Conservation (phyloP, 306 rosid species). For the Urtica urens region DNA sequence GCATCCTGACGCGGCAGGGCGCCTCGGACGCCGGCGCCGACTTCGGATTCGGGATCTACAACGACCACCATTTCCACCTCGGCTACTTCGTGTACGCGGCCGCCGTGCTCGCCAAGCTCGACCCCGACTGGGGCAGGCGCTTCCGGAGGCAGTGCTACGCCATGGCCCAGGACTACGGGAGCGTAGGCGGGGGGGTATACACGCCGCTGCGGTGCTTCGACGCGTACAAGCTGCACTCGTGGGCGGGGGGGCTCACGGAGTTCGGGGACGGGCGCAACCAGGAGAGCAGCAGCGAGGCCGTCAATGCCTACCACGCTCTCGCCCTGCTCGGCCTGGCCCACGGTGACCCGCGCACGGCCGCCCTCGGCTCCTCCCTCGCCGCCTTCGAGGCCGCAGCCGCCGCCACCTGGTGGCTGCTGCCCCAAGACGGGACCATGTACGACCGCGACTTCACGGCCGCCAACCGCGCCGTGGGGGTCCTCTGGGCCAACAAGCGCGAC, state of each 20-base stretch:
- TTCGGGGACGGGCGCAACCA: conserved; percentile 77
- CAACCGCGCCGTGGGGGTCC: conserved; percentile 50
- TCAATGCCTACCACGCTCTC: conserved; percentile 72
- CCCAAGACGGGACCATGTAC: conserved; percentile 32
- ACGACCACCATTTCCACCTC: conserved; percentile 74
- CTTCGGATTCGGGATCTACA: conserved; percentile 74
- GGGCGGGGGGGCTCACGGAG: conserved; percentile 86
- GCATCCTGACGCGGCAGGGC: conserved; percentile 58
- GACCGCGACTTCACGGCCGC: conserved; percentile 47
- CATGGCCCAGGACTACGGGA: conserved; percentile 60
- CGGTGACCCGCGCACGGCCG: conserved; percentile 47
- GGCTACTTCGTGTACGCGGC: conserved; percentile 75
- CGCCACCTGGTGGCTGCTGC: conserved; percentile 82
- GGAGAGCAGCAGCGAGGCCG: conserved; percentile 80
- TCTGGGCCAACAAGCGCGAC: conserved; percentile 80
- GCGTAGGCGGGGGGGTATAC: conserved; percentile 25
- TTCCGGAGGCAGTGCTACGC: conserved; percentile 59
- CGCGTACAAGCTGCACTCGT: conserved; percentile 56
- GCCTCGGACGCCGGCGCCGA: conserved; percentile 41
- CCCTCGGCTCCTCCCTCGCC: conserved; percentile 48
- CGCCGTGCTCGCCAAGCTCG: conserved; percentile 71
- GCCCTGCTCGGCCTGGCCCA: conserved; percentile 69
- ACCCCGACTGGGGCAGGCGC: conserved; percentile 65
- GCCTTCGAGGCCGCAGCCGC: conserved; percentile 59
- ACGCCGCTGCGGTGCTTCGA: conserved; percentile 75